Conservation (phyloP, 352 stramenopile genomes). For the Globisporangium okanoganense region DNA sequence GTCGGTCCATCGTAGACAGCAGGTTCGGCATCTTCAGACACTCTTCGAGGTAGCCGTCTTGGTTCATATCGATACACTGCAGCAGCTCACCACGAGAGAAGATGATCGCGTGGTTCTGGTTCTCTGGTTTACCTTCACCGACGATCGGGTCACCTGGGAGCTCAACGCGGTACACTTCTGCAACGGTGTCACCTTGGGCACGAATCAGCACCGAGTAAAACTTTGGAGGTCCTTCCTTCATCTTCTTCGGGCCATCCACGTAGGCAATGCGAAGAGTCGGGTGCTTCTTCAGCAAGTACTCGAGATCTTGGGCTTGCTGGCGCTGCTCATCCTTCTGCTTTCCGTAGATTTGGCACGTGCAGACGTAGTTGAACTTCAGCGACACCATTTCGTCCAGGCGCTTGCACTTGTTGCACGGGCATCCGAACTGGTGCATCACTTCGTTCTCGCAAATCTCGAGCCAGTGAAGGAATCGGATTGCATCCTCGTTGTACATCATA, state of each 20-base stretch:
- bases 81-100: conserved; percentile 84
- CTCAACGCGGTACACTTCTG: conserved; percentile 79
- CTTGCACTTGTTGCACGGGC: conserved; percentile 85
- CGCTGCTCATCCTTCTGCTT: conserved; percentile 84
- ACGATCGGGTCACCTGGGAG: conserved; percentile 82
- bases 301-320: conserved; percentile 72
- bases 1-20: conserved; percentile 71
- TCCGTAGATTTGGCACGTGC: conserved; percentile 86
- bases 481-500: conserved; percentile 90
- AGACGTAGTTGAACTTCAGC: conserved; percentile 89
- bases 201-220: conserved; percentile 82
- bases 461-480: conserved; percentile 84
- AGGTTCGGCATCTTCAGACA: conserved; percentile 80
- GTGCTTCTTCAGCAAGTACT: conserved; percentile 80
- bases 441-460: conserved; percentile 88
- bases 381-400: conserved; percentile 79
- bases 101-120: conserved; percentile 88
- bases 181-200: conserved; percentile 67
- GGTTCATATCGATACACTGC: conserved; percentile 92
- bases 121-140: conserved; percentile 86
- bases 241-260: conserved; percentile 83
- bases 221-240: conserved; percentile 84
- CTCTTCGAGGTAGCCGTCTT: conserved; percentile 84
- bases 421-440: conserved; percentile 74
- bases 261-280: conserved; percentile 74